A percentile compares a stretch with the other conserved stretches of the same genome.
Evolutionary conservation across 129 eudicot species (phyloP).

Genomic region (Sambucus nigra): DNA sequence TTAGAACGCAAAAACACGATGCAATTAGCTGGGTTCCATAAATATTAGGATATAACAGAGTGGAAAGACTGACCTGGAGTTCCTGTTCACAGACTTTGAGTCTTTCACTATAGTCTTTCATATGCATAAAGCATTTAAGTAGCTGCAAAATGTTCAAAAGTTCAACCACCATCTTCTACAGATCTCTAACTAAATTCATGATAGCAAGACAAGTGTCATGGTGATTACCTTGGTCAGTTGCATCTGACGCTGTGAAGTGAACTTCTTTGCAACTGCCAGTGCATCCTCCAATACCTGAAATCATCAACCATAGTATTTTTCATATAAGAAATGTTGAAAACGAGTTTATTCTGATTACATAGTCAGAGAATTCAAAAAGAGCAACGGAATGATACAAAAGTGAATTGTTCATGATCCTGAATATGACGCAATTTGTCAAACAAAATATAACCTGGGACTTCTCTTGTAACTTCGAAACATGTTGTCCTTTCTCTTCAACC

Average conservation of each 20-base stretch:
- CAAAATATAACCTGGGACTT: slow-evolving; percentile 42
- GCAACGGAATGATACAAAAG: no score
- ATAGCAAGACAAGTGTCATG: no score
- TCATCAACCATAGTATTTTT: no score
- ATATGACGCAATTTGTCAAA: no score
- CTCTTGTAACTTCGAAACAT: slow-evolving; percentile 42
- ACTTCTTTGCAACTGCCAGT: slow-evolving; percentile 44
- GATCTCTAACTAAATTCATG: no score
- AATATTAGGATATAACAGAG: neutral
- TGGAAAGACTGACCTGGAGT: slow-evolving; percentile 53
- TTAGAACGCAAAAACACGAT: no score
- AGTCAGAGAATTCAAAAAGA: no score
- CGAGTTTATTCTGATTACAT: no score
- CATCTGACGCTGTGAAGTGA: slow-evolving; percentile 45
- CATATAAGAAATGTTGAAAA: no score
- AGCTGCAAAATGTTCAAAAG: slow-evolving; percentile 35
- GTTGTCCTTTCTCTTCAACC: slow-evolving; percentile 48
- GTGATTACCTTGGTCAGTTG: slow-evolving; percentile 62
- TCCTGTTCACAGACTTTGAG: slow-evolving; percentile 63
- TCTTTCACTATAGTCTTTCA: slow-evolving; percentile 45
- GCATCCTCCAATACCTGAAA: slow-evolving; percentile 65
- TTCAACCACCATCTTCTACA: neutral
- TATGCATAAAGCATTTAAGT: slow-evolving; percentile 46
- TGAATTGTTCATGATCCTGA: neutral
- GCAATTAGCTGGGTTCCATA: no score